Percentiles rank a stretch among this genome's conserved stretches.
Conservation (phyloP, 345 rosid species). For the Ceriops decandra region DNA sequence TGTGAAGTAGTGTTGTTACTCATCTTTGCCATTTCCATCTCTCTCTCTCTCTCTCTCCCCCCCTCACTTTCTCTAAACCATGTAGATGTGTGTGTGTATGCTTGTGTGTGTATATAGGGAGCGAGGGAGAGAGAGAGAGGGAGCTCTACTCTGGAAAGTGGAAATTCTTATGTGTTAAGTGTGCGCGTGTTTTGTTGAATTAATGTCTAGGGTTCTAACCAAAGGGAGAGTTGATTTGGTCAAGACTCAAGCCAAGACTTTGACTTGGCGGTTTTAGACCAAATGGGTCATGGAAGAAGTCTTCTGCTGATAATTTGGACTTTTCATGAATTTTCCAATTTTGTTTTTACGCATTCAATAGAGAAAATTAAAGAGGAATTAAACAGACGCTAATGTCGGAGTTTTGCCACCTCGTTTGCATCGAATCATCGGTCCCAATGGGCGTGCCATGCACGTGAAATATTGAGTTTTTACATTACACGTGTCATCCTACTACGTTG, state of each 20-base stretch:
- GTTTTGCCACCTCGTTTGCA: too few species aligned
- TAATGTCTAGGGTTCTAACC: background rate
- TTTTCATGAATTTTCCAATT: too few species aligned
- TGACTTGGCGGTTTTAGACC: background rate
- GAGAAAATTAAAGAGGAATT: too few species aligned
- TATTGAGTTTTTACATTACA: too few species aligned
- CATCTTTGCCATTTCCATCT: constrained; percentile 12
- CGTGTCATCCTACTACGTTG: too few species aligned
- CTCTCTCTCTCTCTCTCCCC: background rate
- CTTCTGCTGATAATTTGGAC: background rate
- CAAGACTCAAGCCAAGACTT: constrained; percentile 2
- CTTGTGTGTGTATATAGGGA: background rate
- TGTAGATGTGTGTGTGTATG: background rate
- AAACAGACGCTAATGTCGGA: too few species aligned
- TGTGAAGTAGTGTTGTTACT: background rate
- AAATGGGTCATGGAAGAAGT: background rate
- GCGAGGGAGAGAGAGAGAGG: too few species aligned
- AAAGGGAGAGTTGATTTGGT: background rate
- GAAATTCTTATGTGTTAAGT: background rate
- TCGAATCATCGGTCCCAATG: too few species aligned
- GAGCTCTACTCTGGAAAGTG: background rate
- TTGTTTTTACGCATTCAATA: too few species aligned
- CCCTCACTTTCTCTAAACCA: background rate
- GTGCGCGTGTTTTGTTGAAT: background rate
- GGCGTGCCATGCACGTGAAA: too few species aligned